A percentile compares a stretch with the other conserved stretches of the same genome.
phyloP scores from a whole-genome alignment of 257 asterid species.

The Solanum chilense region DNA sequence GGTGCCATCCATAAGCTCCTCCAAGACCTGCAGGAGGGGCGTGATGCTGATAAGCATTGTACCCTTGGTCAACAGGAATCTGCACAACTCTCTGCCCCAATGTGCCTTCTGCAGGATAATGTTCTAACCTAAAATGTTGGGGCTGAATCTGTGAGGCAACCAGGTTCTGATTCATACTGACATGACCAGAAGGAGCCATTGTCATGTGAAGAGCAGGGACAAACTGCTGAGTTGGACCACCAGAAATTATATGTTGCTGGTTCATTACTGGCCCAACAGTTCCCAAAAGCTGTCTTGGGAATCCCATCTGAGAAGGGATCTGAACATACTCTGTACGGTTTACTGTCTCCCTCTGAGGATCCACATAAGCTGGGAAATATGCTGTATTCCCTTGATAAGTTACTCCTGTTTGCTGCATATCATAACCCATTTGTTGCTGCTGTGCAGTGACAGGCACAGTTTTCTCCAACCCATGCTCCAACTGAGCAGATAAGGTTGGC shows the following conservation, averaged over 20 bases:
- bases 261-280: conserved; percentile 36
- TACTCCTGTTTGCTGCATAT: conserved; percentile 27
- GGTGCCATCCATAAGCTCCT: conserved; percentile 58
- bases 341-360: conserved; percentile 45
- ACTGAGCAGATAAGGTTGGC: conserved; percentile 12
- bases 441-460: conserved; percentile 27
- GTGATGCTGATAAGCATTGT: conserved; percentile 38
- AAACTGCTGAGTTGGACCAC: conserved; percentile 48
- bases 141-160: conserved; percentile 36
- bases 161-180: conserved; percentile 42
- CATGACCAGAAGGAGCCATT: conserved; percentile 45
- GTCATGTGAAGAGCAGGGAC: conserved; percentile 56
- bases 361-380: conserved; percentile 39
- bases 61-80: conserved; percentile 49
- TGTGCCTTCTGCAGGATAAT: conserved; percentile 42
- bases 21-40: conserved; percentile 34
- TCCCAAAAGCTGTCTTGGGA: conserved; percentile 50
- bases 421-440: conserved; percentile 25
- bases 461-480: conserved; percentile 45
- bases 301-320: conserved; percentile 59
- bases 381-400: conserved; percentile 44
- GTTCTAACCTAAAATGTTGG: conserved; percentile 51
- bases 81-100: conserved; percentile 48
- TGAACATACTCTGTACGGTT: conserved; percentile 43
- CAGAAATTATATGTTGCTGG: conserved; percentile 40